These are phyloP conservation scores for Gnomoniopsis sp. DNA, from an alignment of 2,329 filamentous ascomycete genomes.

Conservation along the genomic window DNA sequence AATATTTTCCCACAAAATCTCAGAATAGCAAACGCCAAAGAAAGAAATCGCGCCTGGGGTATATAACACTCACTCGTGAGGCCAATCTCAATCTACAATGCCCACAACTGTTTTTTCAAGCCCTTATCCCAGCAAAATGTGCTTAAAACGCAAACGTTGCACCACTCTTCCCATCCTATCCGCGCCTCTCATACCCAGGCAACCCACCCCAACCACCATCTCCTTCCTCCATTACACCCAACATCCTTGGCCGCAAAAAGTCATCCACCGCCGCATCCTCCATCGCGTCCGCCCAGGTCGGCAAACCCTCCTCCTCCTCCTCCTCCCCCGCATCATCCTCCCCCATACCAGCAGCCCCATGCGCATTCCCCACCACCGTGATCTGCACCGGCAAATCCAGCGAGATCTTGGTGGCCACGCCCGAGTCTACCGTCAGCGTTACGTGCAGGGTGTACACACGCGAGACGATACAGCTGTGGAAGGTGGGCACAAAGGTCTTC, in stretches of 20 bases:
- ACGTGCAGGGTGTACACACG: constrained; percentile 52
- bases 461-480: constrained; percentile 55
- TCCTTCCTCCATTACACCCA: background rate
- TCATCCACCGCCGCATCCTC: constrained; percentile 43
- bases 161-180: background rate
- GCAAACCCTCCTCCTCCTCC: constrained; percentile 33
- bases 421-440: constrained; percentile 36
- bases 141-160: background rate
- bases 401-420: constrained; percentile 38
- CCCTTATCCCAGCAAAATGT: background rate
- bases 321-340: constrained; percentile 19
- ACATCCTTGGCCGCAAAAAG: constrained; percentile 28
- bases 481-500: constrained; percentile 53
- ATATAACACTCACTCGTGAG: too few relatives aligned
- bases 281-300: constrained; percentile 48
- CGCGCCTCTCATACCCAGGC: background rate
- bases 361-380: constrained; percentile 33
- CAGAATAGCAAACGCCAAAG: too few relatives aligned
- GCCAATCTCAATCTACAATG: too few relatives aligned
- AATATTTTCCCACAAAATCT: too few relatives aligned
- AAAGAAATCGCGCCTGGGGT: too few relatives aligned
- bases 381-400: constrained; percentile 50
- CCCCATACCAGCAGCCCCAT: constrained; percentile 24
- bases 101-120: too few relatives aligned
- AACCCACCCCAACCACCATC: background rate